A percentile compares a stretch with the other conserved stretches of the same genome.
phyloP scores from a whole-genome alignment of 768 basidiomycete species.

The Lyophyllum atratum region DNA sequence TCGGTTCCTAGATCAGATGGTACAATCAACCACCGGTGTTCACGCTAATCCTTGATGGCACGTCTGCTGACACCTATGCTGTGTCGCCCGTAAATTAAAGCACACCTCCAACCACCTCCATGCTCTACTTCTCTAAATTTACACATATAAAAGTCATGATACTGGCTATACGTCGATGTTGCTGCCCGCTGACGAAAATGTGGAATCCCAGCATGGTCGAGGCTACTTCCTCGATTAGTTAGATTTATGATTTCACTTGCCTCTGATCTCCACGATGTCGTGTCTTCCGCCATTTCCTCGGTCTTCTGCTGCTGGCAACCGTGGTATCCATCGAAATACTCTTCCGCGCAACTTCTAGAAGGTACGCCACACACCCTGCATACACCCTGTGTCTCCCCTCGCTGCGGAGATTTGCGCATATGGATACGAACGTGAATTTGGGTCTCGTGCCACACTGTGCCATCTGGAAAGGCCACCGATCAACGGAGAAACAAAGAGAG shows the following conservation, averaged over 20 bases:
- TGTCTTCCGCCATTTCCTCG: neutral
- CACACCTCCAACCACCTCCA: neutral
- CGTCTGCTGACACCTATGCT: neutral
- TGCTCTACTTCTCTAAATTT: neutral
- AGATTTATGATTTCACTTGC: neutral
- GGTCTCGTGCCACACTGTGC: neutral
- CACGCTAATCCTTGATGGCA: neutral
- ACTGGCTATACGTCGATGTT: neutral
- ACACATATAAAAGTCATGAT: neutral
- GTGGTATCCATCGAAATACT: neutral
- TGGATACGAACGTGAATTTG: neutral
- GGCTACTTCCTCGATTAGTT: too few species aligned
- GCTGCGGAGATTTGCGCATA: neutral
- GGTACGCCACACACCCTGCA: neutral
- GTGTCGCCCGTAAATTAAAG: neutral
- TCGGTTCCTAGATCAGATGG: conserved; percentile 1
- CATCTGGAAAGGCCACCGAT: neutral
- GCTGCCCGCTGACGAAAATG: neutral
- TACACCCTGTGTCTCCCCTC: neutral
- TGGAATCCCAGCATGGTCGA: neutral
- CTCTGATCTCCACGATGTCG: neutral
- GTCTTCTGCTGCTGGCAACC: neutral
- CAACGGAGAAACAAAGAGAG: neutral
- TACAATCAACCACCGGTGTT: neutral
- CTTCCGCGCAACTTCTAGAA: neutral